Conservation (phyloP, 352 stramenopile species). For the Pythium oligandrum region DNA sequence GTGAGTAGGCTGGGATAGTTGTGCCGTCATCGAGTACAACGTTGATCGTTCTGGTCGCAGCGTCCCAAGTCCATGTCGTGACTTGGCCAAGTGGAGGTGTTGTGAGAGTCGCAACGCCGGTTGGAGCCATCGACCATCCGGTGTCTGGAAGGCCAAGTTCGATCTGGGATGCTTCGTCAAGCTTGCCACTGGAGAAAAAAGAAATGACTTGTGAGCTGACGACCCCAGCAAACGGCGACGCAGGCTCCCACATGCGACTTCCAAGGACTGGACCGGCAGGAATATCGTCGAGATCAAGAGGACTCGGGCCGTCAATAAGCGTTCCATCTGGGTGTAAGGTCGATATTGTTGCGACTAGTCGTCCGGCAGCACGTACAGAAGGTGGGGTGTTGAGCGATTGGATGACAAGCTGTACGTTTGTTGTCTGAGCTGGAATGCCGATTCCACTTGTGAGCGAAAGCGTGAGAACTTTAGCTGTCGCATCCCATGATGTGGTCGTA, state of each 20-base stretch:
- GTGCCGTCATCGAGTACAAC: conserved; percentile 23
- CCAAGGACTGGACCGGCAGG: conserved; percentile 35
- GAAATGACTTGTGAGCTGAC: conserved; percentile 39
- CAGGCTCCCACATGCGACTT: conserved; percentile 38
- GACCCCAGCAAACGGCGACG: conserved; percentile 35
- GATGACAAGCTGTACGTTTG: conserved; percentile 27
- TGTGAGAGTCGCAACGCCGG: conserved; percentile 24
- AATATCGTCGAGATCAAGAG: conserved; percentile 38
- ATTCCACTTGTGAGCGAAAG: conserved; percentile 12
- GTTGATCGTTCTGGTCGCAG: conserved; percentile 20
- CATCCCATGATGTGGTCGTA: conserved; percentile 24
- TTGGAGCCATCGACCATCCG: conserved; percentile 30
- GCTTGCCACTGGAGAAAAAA: conserved; percentile 38
- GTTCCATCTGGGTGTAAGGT: conserved; percentile 36
- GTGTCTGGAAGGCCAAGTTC: conserved; percentile 41
- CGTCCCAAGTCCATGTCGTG: conserved; percentile 30
- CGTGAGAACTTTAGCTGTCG: conserved; percentile 11
- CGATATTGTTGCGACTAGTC: conserved; percentile 21
- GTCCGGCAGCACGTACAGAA: conserved; percentile 24
- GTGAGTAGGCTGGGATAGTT: conserved; percentile 23
- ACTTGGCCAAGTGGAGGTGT: conserved; percentile 25
- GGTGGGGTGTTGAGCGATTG: conserved; percentile 32
- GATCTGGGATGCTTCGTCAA: conserved; percentile 31
- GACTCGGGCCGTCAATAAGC: conserved; percentile 47
- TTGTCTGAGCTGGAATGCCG: conserved; percentile 28